Base-by-base conservation (phyloP, 1,139 yeast species). In the Protomyces arabidopsidicola region DNA sequence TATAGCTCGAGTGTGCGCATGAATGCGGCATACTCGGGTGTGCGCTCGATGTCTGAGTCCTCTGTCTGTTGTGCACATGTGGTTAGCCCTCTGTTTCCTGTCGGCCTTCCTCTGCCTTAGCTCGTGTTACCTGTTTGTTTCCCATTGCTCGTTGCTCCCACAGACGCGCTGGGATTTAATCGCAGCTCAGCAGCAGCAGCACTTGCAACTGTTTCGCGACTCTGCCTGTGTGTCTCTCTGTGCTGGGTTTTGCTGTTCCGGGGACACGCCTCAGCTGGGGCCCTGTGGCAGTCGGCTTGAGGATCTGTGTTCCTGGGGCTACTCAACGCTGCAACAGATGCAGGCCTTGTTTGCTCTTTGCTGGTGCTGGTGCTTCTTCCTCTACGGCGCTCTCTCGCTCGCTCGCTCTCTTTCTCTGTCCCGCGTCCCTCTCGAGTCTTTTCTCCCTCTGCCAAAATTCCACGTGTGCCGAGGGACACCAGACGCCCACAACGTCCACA, bases 1-100 rank as follows among this genome's bases (percentile, higher is more conserved):
- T 57, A 65, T 31, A 39, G 45, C 24, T 64, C 66, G 35, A 66
- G 62, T 20, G 54, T 56, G 24, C 48, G 38, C 45, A 66, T 65
- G 42, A 66, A 66, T 6, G 45, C 55, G 22, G 36, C 59, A 42
- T 66, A 66, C 36, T 66, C 68, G 9, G 60, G 58, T 18, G 59
- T 63, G 16, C 65, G 67, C 31, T 66, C 68, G 38, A 65, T 63
- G 27, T 60, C 67, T 12, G 64, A 60, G 18, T 65, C 67, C 16
- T 65, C 67, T 14, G 62, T 58, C 62, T 63, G 45, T 6, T 27
- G 9, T 35, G 35, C 58, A 35, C 27, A 14, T 31, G 36, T 18
- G 31, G 10, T 27, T 45, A 6, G 14, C 39, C 35, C 20, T 31
- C 16, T 14, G 14, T 20, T 9, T 36, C 22, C 42, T 42, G 55